Percentiles rank a stretch among this genome's conserved stretches.
Evolutionary conservation across 495 filamentous ascomycete species (phyloP).

Genomic region (Tirmania nivea): DNA sequence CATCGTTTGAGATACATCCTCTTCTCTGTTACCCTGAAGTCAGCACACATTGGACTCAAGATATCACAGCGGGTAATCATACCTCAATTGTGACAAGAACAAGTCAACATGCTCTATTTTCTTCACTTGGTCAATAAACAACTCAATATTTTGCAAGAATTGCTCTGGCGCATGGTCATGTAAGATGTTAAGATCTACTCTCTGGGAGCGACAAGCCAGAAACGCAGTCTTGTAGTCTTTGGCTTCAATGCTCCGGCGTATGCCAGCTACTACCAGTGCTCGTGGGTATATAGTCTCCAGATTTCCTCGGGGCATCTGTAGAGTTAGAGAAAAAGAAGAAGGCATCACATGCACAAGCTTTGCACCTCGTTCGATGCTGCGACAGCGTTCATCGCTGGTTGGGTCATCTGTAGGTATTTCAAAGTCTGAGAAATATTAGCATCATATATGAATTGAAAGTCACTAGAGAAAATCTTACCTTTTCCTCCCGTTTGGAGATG

Average conservation of each 20-base stretch:
- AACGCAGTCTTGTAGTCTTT: conserved; percentile 72
- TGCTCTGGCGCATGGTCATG: conserved; percentile 73
- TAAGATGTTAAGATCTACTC: conserved; percentile 96
- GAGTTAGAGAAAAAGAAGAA: conserved; percentile 52
- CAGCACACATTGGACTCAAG: conserved; percentile 4
- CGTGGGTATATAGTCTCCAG: conserved; percentile 87
- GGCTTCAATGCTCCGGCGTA: conserved; percentile 52
- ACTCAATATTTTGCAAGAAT: conserved; percentile 49
- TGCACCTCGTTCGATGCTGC: conserved; percentile 77
- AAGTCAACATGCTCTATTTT: conserved; percentile 72
- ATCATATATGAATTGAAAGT: conserved; percentile 1
- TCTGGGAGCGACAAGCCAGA: conserved; percentile 65
- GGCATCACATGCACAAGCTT: conserved; percentile 77
- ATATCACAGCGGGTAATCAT: conserved; percentile 17
- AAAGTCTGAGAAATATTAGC: conserved; percentile 28
- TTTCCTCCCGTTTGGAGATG: conserved; percentile 42
- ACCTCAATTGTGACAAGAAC: conserved; percentile 76
- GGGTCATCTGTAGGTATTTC: conserved; percentile 73
- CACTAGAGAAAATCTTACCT: conserved; percentile 27
- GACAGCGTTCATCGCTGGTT: conserved; percentile 75
- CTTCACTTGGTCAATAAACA: conserved; percentile 74
- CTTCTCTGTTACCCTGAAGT: conserved; percentile 35
- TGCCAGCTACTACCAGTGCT: conserved; percentile 74
- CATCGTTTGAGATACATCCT: conserved; percentile 85
- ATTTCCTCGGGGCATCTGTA: conserved; percentile 91